Percentiles rank a stretch among this genome's conserved stretches.
Evolutionary conservation across 192 early-diverging fungal species (phyloP).

Genomic region (Geranomyces variabilis): DNA sequence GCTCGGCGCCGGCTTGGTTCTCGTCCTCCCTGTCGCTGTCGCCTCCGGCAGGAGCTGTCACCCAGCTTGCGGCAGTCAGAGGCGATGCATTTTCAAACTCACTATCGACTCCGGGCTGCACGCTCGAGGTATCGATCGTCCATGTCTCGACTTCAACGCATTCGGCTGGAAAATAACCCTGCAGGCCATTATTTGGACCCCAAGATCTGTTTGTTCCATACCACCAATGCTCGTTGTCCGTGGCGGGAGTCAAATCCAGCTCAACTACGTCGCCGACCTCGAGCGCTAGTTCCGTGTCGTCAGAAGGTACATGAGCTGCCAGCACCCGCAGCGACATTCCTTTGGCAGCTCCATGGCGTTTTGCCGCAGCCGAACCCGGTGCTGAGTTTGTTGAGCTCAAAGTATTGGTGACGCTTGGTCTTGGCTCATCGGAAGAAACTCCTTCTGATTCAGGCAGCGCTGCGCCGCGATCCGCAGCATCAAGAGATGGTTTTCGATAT

Average conservation of each 20-base stretch:
- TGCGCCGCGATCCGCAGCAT: too few relatives aligned
- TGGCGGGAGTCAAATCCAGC: slow-evolving; percentile 36
- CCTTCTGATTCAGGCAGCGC: too few relatives aligned
- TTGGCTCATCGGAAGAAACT: too few relatives aligned
- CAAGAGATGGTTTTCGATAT: too few relatives aligned
- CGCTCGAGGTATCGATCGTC: slow-evolving; percentile 29
- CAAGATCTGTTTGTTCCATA: slow-evolving; percentile 50
- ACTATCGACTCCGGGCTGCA: not conserved
- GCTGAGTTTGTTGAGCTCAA: too few relatives aligned
- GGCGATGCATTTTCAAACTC: not conserved
- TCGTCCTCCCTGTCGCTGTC: slow-evolving; percentile 28
- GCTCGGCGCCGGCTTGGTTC: not conserved
- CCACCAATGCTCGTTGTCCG: slow-evolving; percentile 47
- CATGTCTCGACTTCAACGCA: slow-evolving; percentile 50
- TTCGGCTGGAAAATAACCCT: slow-evolving; percentile 51
- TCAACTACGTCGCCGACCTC: slow-evolving; percentile 54
- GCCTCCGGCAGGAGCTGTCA: slow-evolving; percentile 6
- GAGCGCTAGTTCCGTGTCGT: slow-evolving; percentile 47
- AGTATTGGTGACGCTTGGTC: too few relatives aligned
- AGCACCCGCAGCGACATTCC: slow-evolving; percentile 37
- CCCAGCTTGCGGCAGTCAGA: not conserved
- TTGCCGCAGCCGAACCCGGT: not conserved
- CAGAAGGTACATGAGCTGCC: slow-evolving; percentile 24
- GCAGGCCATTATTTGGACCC: slow-evolving; percentile 49
- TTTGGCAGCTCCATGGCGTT: not conserved